Percentiles rank a stretch among this genome's conserved stretches.
These are phyloP conservation scores for Suillus spraguei DNA, from an alignment of 768 basidiomycete species.

Conservation along the genomic window DNA sequence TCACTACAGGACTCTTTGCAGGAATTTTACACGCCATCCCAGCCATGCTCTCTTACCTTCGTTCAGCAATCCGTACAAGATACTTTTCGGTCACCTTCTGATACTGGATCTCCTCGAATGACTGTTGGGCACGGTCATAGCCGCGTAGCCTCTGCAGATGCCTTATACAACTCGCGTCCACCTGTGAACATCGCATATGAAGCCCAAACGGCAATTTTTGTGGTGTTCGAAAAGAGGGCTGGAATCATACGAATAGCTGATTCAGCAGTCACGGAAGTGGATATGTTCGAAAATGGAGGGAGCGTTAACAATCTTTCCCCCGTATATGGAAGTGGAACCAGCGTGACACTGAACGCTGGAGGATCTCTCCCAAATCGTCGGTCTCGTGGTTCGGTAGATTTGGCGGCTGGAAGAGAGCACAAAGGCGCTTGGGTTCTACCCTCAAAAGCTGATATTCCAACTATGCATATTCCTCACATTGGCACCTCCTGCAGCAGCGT, in stretches of 20 bases:
- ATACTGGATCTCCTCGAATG: slow-evolving; percentile 34
- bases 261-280: slow-evolving; percentile 79
- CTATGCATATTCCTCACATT: slow-evolving; percentile 18
- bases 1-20: slow-evolving; percentile 30
- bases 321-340: slow-evolving; percentile 25
- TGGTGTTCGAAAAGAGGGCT: slow-evolving; percentile 87
- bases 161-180: slow-evolving; percentile 25
- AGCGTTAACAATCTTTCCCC: slow-evolving; percentile 8
- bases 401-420: slow-evolving; percentile 40
- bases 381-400: slow-evolving; percentile 48
- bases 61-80: slow-evolving; percentile 70
- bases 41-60: slow-evolving; percentile 67
- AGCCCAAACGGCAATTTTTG: slow-evolving; percentile 76
- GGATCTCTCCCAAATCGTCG: slow-evolving; percentile 31
- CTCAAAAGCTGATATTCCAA: slow-evolving; percentile 27
- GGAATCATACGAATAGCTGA: slow-evolving; percentile 81
- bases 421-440: slow-evolving; percentile 32
- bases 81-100: slow-evolving; percentile 44
- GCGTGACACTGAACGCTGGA: slow-evolving; percentile 23
- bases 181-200: slow-evolving; percentile 53
- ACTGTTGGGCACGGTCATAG: slow-evolving; percentile 36
- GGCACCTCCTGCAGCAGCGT: slow-evolving; percentile 42
- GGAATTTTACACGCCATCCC: slow-evolving; percentile 84
- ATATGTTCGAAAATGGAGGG: slow-evolving; percentile 47
- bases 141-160: slow-evolving; percentile 44